These are phyloP conservation scores for Murraya paniculata DNA, from an alignment of 345 rosid species.

Conservation along the genomic window DNA sequence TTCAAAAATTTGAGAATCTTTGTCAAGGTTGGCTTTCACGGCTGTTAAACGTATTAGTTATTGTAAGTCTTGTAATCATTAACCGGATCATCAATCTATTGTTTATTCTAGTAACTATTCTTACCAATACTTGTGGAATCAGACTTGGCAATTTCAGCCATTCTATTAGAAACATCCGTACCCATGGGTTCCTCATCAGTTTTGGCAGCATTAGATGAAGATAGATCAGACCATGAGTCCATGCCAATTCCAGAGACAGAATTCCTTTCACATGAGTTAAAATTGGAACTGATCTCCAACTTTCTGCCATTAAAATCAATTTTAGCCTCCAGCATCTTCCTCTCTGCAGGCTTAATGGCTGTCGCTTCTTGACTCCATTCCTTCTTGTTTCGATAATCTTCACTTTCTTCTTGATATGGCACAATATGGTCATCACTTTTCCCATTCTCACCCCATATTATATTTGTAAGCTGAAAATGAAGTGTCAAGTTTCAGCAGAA, in stretches of 20 bases:
- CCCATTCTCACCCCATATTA: conserved; percentile 83
- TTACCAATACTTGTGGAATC: conserved; percentile 51
- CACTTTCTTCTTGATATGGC: conserved; percentile 55
- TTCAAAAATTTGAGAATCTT: conserved; percentile 55
- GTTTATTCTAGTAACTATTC: conserved; percentile 23
- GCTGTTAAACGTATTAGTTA: conserved; percentile 36
- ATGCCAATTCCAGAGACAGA: conserved; percentile 44
- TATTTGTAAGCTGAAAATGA: conserved; percentile 68
- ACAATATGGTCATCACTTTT: conserved; percentile 74
- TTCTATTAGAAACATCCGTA: conserved; percentile 41
- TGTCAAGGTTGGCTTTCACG: conserved; percentile 45
- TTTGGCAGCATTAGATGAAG: conserved; percentile 41
- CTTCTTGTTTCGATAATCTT: conserved; percentile 45
- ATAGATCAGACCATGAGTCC: conserved; percentile 54
- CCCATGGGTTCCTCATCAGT: conserved; percentile 47
- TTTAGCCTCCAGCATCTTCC: conserved; percentile 38
- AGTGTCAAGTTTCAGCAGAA: conserved; percentile 12
- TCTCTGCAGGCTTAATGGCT: conserved; percentile 36
- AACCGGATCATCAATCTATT: conserved; percentile 23
- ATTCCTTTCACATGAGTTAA: conserved; percentile 38
- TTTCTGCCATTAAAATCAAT: conserved; percentile 38
- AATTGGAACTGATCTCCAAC: conserved; percentile 40
- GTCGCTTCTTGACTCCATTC: conserved; percentile 45
- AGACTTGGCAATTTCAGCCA: conserved; percentile 43
- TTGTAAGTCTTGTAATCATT: conserved; percentile 27